Conservation (phyloP, 2,329 filamentous ascomycete species). For the Aspergillus sp. region DNA sequence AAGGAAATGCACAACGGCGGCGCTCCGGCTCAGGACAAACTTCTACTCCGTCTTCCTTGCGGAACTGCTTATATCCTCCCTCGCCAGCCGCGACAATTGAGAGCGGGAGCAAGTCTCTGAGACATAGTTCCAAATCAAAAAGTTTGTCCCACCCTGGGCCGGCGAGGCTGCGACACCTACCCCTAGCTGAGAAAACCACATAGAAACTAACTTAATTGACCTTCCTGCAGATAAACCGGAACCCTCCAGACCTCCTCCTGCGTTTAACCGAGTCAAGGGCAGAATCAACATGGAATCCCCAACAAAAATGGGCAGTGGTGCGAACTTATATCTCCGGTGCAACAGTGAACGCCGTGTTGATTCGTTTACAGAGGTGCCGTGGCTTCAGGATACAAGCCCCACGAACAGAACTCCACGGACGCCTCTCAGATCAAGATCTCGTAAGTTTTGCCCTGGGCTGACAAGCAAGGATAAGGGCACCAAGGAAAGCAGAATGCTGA, state of each 20-base stretch:
- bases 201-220: slow-evolving; percentile 16
- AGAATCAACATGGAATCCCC: slow-evolving; percentile 31
- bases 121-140: slow-evolving; percentile 19
- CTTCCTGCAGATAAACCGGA: slow-evolving; percentile 21
- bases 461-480: background rate
- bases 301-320: slow-evolving; percentile 24
- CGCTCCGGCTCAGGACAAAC: slow-evolving; percentile 25
- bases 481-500: slow-evolving; percentile 8
- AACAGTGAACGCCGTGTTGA: slow-evolving; percentile 11
- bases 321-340: background rate
- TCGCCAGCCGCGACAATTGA: slow-evolving; percentile 18
- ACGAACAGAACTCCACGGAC: slow-evolving; percentile 21
- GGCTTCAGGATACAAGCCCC: slow-evolving; percentile 31
- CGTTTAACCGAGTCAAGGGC: slow-evolving; percentile 33
- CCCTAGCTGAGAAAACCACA: slow-evolving; percentile 4
- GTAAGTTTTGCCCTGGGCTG: slow-evolving; percentile 18
- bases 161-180: background rate
- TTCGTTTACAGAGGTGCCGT: slow-evolving; percentile 25
- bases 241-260: slow-evolving; percentile 30
- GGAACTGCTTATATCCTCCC: slow-evolving; percentile 25
- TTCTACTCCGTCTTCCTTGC: slow-evolving; percentile 23
- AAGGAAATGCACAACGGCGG: slow-evolving; percentile 25
- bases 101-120: slow-evolving; percentile 19
- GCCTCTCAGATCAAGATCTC: slow-evolving; percentile 21
- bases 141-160: slow-evolving; percentile 20